Conservation (phyloP, 1,139 yeast genomes). For the Zygosaccharomyces pseudobailii region DNA sequence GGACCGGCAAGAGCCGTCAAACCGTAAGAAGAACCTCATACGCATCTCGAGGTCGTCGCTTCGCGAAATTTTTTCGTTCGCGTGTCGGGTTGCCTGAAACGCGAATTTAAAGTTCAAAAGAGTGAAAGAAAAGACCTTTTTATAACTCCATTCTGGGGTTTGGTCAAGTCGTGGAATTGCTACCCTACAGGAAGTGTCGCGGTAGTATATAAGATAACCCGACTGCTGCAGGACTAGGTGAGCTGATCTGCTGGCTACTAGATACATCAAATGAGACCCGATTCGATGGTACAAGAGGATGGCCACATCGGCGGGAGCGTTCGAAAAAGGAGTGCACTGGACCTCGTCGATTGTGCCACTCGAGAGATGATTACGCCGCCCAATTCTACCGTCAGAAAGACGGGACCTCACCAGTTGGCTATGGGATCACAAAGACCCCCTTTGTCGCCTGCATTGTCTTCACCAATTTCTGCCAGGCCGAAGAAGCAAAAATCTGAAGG, state of each 20-base stretch:
- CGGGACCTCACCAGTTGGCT: background rate
- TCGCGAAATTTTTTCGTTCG: constrained; percentile 5
- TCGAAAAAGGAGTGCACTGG: background rate
- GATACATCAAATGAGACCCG: background rate
- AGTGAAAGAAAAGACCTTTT: background rate
- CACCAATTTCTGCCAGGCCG: constrained; percentile 33
- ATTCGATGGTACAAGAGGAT: constrained; percentile 1
- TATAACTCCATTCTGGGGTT: background rate
- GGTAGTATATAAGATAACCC: background rate
- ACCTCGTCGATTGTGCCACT: background rate
- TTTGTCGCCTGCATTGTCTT: constrained; percentile 49
- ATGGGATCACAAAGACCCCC: constrained; percentile 17
- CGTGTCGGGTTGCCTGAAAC: constrained; percentile 3
- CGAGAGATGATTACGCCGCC: constrained; percentile 26
- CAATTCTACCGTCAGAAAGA: constrained; percentile 19
- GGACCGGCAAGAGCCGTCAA: constrained; percentile 4
- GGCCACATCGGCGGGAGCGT: constrained; percentile 1
- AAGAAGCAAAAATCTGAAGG: constrained; percentile 17
- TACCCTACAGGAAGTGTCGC: background rate
- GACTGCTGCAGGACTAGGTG: background rate
- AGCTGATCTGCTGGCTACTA: background rate
- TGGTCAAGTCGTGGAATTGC: background rate
- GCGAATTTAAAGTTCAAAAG: background rate
- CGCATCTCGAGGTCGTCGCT: background rate
- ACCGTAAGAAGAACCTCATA: constrained; percentile 4